A percentile compares a stretch with the other conserved stretches of the same genome.
Conservation (phyloP, 176 grass and related monocot species). For the Zizania latifolia region DNA sequence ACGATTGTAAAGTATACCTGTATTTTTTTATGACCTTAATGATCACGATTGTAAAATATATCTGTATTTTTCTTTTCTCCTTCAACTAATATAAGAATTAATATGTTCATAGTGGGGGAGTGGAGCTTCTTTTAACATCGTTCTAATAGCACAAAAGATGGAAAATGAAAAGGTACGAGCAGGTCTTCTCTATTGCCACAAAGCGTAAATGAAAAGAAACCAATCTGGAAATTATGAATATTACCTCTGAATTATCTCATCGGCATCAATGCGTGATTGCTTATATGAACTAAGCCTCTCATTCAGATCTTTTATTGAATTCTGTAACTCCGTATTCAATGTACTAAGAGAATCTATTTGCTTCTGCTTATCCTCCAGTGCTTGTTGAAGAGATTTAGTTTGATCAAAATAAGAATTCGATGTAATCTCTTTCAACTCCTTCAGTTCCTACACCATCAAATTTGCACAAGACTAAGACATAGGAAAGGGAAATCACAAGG, state of each 20-base stretch:
- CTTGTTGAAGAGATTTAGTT: constrained; percentile 57
- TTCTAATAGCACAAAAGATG: not conserved
- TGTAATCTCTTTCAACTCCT: constrained; percentile 62
- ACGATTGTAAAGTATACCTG: not conserved
- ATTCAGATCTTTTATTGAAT: constrained; percentile 69
- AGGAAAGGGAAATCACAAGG: not conserved
- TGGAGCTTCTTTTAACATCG: too few relatives aligned
- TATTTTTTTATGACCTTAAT: not conserved
- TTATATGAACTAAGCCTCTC: constrained; percentile 78
- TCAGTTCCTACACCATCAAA: constrained; percentile 69
- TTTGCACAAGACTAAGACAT: constrained; percentile 24
- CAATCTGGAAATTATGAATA: not conserved
- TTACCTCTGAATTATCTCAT: constrained; percentile 93
- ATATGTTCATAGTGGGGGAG: too few relatives aligned
- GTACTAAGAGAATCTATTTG: constrained; percentile 54
- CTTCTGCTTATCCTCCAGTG: constrained; percentile 63
- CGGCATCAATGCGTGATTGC: constrained; percentile 78
- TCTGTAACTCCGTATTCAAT: constrained; percentile 55
- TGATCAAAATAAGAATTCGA: constrained; percentile 64
- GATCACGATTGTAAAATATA: not conserved
- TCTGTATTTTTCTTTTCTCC: not conserved
- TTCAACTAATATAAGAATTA: too few relatives aligned
- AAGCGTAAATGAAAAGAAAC: not conserved
- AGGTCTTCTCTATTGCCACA: not conserved
- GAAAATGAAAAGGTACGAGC: not conserved